Conservation (phyloP, 208 protist species). For the Trypanosoma avium region DNA sequence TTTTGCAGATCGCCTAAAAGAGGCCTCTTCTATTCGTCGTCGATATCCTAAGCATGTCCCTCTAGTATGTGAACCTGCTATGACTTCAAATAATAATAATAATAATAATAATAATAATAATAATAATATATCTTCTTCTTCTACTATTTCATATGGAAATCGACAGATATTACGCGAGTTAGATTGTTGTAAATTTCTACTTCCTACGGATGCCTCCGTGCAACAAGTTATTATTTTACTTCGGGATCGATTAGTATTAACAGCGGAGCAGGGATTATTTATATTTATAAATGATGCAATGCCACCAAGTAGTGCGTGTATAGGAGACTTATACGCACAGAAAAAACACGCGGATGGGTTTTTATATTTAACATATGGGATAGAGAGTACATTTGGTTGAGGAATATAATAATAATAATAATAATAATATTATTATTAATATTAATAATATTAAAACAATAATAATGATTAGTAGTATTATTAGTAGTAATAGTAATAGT, state of each 20-base stretch:
- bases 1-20: slow-evolving; percentile 46
- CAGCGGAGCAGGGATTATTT: slow-evolving; percentile 89
- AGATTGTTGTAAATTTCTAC: slow-evolving; percentile 45
- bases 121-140: slow-evolving; percentile 18
- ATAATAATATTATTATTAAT: background rate
- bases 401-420: background rate
- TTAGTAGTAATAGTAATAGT: background rate
- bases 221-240: slow-evolving; percentile 90
- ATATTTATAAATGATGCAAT: slow-evolving; percentile 81
- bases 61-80: slow-evolving; percentile 88
- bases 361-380: slow-evolving; percentile 72
- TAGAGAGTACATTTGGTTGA: slow-evolving; percentile 89
- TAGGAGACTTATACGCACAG: slow-evolving; percentile 83
- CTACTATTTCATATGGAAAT: background rate
- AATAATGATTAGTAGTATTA: background rate
- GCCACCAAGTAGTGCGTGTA: slow-evolving; percentile 72
- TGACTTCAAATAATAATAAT: slow-evolving; percentile 58
- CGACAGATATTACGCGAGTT: slow-evolving; percentile 18
- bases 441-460: background rate
- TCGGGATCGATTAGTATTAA: slow-evolving; percentile 85
- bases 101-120: slow-evolving; percentile 69
- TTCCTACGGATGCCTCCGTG: slow-evolving; percentile 68
- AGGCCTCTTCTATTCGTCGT: slow-evolving; percentile 30
- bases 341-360: slow-evolving; percentile 90
- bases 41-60: slow-evolving; percentile 79